Evolutionary conservation across 2,329 filamentous ascomycete species (phyloP).

Genomic region (Colletotrichum gloeosporioides): DNA sequence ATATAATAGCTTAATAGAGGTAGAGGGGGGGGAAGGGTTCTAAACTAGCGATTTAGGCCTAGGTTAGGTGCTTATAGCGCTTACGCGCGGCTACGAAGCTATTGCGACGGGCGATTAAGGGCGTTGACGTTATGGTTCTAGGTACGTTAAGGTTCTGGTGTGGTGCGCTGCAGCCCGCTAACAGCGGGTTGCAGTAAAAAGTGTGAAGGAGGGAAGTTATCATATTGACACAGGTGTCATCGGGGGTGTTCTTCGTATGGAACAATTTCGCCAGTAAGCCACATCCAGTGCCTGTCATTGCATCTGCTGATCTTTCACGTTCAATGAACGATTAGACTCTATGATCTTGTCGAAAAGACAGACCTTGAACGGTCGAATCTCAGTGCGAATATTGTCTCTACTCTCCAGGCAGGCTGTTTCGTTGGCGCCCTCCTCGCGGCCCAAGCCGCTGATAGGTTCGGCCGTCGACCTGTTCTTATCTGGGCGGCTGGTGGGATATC

Average conservation of each 20-base stretch:
- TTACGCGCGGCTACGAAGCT: no score
- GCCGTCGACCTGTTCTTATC: slow-evolving; percentile 56
- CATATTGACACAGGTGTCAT: slow-evolving; percentile 32
- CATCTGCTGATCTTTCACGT: slow-evolving; percentile 20
- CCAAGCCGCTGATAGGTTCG: slow-evolving; percentile 59
- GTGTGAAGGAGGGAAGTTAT: no score
- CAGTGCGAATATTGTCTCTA: slow-evolving; percentile 39
- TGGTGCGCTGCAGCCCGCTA: no score
- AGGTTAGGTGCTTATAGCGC: no score
- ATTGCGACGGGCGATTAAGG: no score
- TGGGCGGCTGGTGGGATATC: slow-evolving; percentile 53
- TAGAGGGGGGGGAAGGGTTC: no score
- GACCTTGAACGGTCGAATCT: slow-evolving; percentile 16
- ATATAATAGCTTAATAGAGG: no score
- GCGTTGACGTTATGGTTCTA: no score
- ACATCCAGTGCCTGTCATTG: neutral
- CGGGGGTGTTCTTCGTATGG: slow-evolving; percentile 29
- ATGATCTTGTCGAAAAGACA: slow-evolving; percentile 5
- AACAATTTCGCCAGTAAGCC: slow-evolving; percentile 24
- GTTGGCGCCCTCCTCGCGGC: slow-evolving; percentile 60
- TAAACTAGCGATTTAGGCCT: no score
- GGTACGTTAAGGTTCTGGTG: no score
- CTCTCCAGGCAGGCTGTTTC: slow-evolving; percentile 60
- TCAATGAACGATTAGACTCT: slow-evolving; percentile 16
- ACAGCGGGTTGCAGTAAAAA: no score